Evolutionary conservation across 2,329 filamentous ascomycete species (phyloP).

Genomic region (Berkeleyomyces rouxiae): DNA sequence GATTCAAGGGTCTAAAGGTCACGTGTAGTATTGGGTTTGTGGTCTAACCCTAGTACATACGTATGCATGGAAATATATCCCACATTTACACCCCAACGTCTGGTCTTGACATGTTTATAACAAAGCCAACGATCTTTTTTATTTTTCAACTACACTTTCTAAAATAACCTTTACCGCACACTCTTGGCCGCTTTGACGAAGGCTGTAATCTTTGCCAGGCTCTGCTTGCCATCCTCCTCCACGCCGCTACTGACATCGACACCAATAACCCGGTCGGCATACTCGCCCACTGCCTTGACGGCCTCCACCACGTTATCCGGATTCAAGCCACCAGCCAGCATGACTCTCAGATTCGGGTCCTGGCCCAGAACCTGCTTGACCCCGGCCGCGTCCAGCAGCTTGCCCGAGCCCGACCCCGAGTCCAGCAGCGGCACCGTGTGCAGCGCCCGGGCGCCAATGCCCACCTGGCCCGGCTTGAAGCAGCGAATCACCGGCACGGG

Average conservation of each 20-base stretch:
- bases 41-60: background rate
- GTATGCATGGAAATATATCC: background rate
- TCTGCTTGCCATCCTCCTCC: slow-evolving; percentile 68
- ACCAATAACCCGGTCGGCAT: slow-evolving; percentile 48
- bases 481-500: slow-evolving; percentile 81
- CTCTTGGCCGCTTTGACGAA: slow-evolving; percentile 65
- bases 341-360: slow-evolving; percentile 54
- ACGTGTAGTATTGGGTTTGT: background rate
- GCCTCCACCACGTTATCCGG: slow-evolving; percentile 59
- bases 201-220: slow-evolving; percentile 58
- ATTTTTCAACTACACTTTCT: background rate
- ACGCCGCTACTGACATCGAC: slow-evolving; percentile 94
- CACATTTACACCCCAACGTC: background rate
- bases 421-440: slow-evolving; percentile 76
- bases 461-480: slow-evolving; percentile 63
- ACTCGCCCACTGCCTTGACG: slow-evolving; percentile 44
- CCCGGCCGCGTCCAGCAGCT: slow-evolving; percentile 53
- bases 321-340: slow-evolving; percentile 74
- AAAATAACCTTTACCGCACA: slow-evolving; percentile 24
- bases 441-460: slow-evolving; percentile 57
- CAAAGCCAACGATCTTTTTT: background rate
- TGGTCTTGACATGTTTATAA: background rate
- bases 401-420: slow-evolving; percentile 69
- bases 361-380: slow-evolving; percentile 49
- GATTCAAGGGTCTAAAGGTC: background rate